Conservation (phyloP, 163 green algal genomes). For the Chlamydomonas reinhardtii region DNA sequence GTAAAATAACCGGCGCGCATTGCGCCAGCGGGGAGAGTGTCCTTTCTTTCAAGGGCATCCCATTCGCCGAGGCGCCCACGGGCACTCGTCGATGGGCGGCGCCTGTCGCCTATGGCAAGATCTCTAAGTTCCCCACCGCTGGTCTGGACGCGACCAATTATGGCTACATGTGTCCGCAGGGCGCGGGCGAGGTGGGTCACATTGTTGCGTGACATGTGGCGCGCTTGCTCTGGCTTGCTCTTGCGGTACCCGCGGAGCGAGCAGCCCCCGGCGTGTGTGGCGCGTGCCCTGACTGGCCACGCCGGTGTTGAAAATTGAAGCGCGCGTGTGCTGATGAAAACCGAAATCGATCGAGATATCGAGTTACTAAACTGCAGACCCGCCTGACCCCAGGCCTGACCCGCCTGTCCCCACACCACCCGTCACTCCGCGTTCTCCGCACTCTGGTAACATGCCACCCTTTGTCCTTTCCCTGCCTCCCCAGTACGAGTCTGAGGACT, state of each 20-base stretch:
- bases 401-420: too few species aligned
- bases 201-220: neutral
- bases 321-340: too few species aligned
- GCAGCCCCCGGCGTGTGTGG: too few species aligned
- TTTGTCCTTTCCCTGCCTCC: neutral
- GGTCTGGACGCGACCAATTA: neutral
- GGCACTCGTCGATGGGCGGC: neutral
- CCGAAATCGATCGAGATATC: too few species aligned
- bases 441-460: too few species aligned
- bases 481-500: slow-evolving; percentile 39
- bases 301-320: too few species aligned
- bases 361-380: too few species aligned
- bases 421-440: too few species aligned
- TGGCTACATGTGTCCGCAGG: neutral
- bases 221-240: too few species aligned
- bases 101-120: neutral
- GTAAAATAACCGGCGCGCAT: neutral
- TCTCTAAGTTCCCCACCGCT: neutral
- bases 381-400: too few species aligned
- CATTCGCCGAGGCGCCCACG: neutral
- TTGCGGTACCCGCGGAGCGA: too few species aligned
- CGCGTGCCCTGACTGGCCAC: too few species aligned
- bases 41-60: slow-evolving; percentile 4
- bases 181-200: neutral
- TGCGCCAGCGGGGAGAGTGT: neutral